Base-by-base conservation (phyloP, 2,329 filamentous ascomycete species). In the Talaromyces pinophilus region DNA sequence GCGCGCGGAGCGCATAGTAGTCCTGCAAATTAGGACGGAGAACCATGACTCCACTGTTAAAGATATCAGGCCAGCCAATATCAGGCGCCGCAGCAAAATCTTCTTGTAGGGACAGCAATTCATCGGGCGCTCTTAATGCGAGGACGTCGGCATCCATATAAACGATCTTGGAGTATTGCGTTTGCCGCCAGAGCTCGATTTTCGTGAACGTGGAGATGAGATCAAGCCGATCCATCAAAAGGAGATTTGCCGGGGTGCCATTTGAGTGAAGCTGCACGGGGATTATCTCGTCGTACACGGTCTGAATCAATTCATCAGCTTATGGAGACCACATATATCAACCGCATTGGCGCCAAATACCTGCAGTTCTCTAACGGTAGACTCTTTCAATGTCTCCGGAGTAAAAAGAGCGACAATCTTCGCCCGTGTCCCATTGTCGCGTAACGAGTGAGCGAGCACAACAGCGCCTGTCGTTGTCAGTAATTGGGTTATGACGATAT, bases 31-130 rank as follows among this genome's bases (percentile, higher is more conserved):
- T 90, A 40, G 95, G 95, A 17, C 85, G 90, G 67, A 99, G 80
- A 42, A 93, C 92, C 92, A 99, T 96, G 72, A 99, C 88, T 74
- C 95, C 95, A n/a, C 91, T 93, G 80, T 99, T 99, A 87, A 98
- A 98, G 68, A 93, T 87, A 80, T 99, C 95, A 40, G 95, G 95
- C 95, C 95, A 99, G 71, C 95, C 95, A 73, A 98, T 93, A 78
- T 99, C 95, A 38, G 95, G 93, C 11, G 92, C 93, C 1, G 95
- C 88, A 30, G 88, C 87, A 71, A 90, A 89, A 30, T 82, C 72
- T 40, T 83, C 83, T 11, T 86, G 80, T 50, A 88, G 77, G 19
- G 89, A 85, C 75, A 99, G 96, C 64, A 99, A 88, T 84, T 99
- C 95, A 74, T 99, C 94, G 3, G 94, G 92, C 40, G 93, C 92